phyloP scores from a whole-genome alignment of 805 yeast species.

The Metschnikowia baotianmanensis region DNA sequence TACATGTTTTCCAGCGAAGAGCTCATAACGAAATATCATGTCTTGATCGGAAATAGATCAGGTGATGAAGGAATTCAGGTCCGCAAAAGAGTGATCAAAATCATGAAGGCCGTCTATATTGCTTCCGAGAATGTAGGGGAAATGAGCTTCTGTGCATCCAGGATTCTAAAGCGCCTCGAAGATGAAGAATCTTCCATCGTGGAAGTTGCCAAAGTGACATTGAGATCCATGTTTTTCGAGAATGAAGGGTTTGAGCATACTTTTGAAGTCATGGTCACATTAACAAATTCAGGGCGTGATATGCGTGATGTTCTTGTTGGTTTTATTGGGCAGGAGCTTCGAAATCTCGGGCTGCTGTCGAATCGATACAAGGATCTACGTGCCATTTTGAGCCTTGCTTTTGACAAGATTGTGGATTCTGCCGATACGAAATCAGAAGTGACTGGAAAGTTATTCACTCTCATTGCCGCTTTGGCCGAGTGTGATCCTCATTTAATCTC shows the following conservation, averaged over 20 bases:
- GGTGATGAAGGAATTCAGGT: constrained; percentile 64
- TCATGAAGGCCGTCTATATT: constrained; percentile 49
- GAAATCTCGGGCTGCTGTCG: too few relatives aligned
- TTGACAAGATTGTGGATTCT: constrained; percentile 7
- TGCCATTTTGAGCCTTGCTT: constrained; percentile 1
- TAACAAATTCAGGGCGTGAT: constrained; percentile 21
- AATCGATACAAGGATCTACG: too few relatives aligned
- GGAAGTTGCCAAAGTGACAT: constrained; percentile 37
- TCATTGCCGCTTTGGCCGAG: constrained; percentile 56
- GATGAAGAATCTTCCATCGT: constrained; percentile 64
- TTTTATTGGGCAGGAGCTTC: constrained; percentile 6
- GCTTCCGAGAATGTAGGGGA: constrained; percentile 27
- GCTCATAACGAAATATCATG: constrained; percentile 47
- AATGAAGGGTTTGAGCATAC: constrained; percentile 1
- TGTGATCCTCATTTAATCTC: constrained; percentile 52
- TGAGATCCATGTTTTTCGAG: constrained; percentile 29
- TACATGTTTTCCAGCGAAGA: constrained; percentile 45
- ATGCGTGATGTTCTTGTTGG: constrained; percentile 1
- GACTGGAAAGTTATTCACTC: constrained; percentile 29
- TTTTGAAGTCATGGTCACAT: constrained; percentile 36
- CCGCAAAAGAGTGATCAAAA: constrained; percentile 56
- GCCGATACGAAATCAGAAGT: constrained; percentile 1
- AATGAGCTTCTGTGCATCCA: constrained; percentile 47
- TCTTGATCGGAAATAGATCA: constrained; percentile 46
- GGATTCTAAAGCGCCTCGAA: constrained; percentile 52